Percentiles rank a stretch among this genome's conserved stretches.
Conservation (phyloP, 768 basidiomycete genomes). For the Gloeopeniophorella convolvens region DNA sequence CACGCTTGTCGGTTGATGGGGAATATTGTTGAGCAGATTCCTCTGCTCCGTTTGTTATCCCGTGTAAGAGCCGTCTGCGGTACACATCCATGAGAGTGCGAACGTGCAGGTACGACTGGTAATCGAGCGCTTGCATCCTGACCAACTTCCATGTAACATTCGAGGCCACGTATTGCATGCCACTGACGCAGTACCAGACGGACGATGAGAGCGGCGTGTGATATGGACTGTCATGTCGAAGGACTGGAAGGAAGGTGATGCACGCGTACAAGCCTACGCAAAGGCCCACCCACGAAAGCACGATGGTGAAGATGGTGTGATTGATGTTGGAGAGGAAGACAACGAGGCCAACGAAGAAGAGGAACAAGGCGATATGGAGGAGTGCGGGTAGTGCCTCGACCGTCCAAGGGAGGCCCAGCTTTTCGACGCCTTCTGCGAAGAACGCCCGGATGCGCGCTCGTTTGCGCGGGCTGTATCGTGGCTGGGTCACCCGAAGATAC, state of each 20-base stretch:
- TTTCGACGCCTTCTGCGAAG: background rate
- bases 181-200: background rate
- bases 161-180: background rate
- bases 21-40: background rate
- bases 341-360: slow-evolving; percentile 12
- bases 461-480: background rate
- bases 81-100: no score
- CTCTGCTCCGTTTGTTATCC: background rate
- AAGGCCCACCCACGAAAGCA: background rate
- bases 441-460: slow-evolving; percentile 1
- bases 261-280: background rate
- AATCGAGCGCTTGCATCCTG: no score
- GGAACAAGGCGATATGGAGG: slow-evolving; percentile 10
- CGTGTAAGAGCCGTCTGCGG: background rate
- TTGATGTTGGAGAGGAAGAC: slow-evolving; percentile 10
- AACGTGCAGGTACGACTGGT: no score
- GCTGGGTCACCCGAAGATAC: background rate
- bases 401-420: background rate
- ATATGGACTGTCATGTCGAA: background rate
- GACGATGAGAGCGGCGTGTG: background rate
- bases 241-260: slow-evolving; percentile 1
- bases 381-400: slow-evolving; percentile 5
- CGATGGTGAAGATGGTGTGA: background rate
- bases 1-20: background rate
- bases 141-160: no score